Percentiles rank a stretch among this genome's conserved stretches.
Evolutionary conservation across 2,329 filamentous ascomycete species (phyloP).

Genomic region (Aurifilum marmelostoma): DNA sequence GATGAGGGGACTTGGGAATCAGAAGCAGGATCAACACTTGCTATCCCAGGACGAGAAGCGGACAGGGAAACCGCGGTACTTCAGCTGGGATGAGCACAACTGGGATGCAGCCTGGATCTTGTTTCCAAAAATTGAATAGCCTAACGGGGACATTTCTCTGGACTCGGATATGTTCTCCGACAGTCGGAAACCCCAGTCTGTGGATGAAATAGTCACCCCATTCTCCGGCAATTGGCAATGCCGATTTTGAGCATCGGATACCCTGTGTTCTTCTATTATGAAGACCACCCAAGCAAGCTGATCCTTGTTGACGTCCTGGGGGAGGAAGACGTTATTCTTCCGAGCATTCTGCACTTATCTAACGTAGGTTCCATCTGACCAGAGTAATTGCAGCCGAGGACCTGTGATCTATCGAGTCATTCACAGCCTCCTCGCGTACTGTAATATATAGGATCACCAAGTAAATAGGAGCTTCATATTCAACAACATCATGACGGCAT

Average conservation of each 20-base stretch:
- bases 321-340: too few relatives aligned
- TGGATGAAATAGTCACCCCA: neutral
- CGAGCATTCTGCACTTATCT: too few relatives aligned
- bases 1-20: neutral
- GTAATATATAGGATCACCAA: too few relatives aligned
- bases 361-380: too few relatives aligned
- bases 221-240: neutral
- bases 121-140: neutral
- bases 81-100: neutral
- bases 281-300: too few relatives aligned
- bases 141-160: too few relatives aligned
- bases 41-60: neutral
- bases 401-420: neutral
- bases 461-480: too few relatives aligned
- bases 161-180: neutral
- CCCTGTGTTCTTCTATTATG: too few relatives aligned
- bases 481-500: neutral
- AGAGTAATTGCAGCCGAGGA: neutral
- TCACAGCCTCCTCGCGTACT: too few relatives aligned
- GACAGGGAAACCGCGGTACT: neutral
- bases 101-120: neutral
- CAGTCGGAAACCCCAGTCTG: neutral
- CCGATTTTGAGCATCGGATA: neutral
- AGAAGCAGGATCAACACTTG: too few relatives aligned
- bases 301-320: too few relatives aligned